Evolutionary conservation across 2,329 filamentous ascomycete genomes (phyloP).

Genomic region (Sphaerulina musiva): DNA sequence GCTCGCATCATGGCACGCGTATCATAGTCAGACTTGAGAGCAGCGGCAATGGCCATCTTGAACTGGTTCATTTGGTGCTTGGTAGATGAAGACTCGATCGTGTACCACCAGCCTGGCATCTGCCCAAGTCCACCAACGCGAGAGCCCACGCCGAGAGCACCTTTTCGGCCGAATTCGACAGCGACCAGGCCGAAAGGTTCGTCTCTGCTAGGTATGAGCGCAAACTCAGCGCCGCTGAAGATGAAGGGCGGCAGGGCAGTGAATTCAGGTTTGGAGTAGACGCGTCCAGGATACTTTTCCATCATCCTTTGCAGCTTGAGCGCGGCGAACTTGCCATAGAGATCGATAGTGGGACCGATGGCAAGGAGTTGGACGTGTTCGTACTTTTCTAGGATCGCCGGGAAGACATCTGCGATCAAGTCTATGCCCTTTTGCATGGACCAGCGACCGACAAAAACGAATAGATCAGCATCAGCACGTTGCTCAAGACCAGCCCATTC

Average conservation of each 20-base stretch:
- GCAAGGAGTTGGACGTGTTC: conserved; percentile 56
- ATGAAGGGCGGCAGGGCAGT: conserved; percentile 60
- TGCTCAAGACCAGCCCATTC: conserved; percentile 60
- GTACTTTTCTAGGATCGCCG: conserved; percentile 54
- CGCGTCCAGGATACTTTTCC: conserved; percentile 58
- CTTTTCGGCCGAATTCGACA: conserved; percentile 63
- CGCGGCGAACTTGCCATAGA: conserved; percentile 62
- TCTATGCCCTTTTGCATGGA: conserved; percentile 64
- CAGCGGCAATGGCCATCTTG: conserved; percentile 56
- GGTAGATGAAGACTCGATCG: conserved; percentile 58
- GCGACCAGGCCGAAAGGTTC: conserved; percentile 64
- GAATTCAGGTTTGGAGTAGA: conserved; percentile 63
- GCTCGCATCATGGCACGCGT: conserved; percentile 58
- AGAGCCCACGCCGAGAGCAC: conserved; percentile 60
- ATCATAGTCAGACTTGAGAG: conserved; percentile 51
- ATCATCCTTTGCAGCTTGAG: conserved; percentile 59
- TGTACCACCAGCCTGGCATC: conserved; percentile 68
- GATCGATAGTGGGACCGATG: conserved; percentile 59
- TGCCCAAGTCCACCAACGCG: conserved; percentile 62
- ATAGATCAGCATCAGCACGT: conserved; percentile 56
- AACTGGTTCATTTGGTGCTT: conserved; percentile 60
- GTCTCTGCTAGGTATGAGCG: conserved; percentile 61
- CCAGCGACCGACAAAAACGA: conserved; percentile 65
- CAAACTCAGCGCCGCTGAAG: conserved; percentile 62
- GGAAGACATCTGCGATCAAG: conserved; percentile 62